These are phyloP conservation scores for Wickerhamomyces xylosicus DNA, from an alignment of 805 yeast species.

Conservation along the genomic window DNA sequence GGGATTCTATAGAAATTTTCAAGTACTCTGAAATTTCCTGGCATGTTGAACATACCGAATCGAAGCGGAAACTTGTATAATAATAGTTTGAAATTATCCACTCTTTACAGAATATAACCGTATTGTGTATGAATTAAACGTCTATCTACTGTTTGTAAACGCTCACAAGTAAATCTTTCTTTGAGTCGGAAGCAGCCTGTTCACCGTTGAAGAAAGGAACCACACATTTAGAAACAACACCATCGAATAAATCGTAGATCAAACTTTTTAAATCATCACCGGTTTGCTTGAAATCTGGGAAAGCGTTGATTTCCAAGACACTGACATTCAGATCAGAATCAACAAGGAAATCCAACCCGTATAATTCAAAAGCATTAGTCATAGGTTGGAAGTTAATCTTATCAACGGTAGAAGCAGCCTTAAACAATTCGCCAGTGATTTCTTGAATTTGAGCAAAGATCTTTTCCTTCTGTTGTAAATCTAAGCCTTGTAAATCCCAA, in stretches of 20 bases:
- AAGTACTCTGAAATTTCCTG: no score
- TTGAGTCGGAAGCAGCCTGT: not conserved
- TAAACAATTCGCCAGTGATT: conserved; percentile 60
- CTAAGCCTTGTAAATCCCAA: conserved; percentile 38
- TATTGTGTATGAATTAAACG: no score
- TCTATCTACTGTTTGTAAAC: not conserved
- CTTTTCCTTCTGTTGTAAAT: conserved; percentile 22
- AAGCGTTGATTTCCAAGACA: conserved; percentile 81
- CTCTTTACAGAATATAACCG: no score
- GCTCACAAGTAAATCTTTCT: not conserved
- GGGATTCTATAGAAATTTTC: no score
- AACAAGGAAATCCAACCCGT: conserved; percentile 82
- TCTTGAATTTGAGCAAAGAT: conserved; percentile 48
- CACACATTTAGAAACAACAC: conserved; percentile 37
- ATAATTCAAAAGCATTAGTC: conserved; percentile 73
- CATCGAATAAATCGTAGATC: conserved; percentile 57
- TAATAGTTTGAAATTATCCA: no score
- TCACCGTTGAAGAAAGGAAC: conserved; percentile 32
- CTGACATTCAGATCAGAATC: conserved; percentile 42
- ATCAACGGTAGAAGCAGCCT: conserved; percentile 75
- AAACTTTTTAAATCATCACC: conserved; percentile 63
- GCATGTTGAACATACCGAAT: no score
- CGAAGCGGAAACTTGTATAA: no score
- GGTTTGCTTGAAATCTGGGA: conserved; percentile 95
- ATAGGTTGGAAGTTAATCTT: conserved; percentile 79